Base-by-base conservation (phyloP, 2,329 filamentous ascomycete genomes). In the Ceratocystis cacaofunesta region DNA sequence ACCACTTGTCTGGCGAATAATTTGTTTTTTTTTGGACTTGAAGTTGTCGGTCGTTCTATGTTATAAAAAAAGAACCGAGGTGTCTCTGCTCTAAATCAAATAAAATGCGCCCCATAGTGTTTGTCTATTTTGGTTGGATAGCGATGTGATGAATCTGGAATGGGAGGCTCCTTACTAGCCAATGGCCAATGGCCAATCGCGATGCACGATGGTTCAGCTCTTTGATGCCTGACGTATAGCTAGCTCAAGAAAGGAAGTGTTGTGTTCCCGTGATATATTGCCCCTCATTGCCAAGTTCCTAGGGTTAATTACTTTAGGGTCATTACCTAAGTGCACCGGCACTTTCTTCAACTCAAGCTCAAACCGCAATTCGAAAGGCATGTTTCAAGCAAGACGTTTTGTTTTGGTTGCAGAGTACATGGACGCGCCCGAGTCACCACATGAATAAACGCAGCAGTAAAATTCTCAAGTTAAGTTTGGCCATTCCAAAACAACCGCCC, bases 121-220 rank as follows among this genome's bases (percentile, higher is more conserved):
- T 22, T 7, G 52, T 25, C 36, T 41, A 4, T 41, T 41, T 30
- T 55, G 50, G 50, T 32, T 57, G 52, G 25, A 15, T 57, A 30
- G 28, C 32, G 55, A 58, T 15, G 55, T 36, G 55, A 58, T 58
- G 55, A 58, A 30, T 58, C 15, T 58, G 55, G 55, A 58, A 28
- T 36, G 15, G 32, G 25, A 58, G 32, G 8, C 15, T 58, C 55
- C 55, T 36, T 25, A 52, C n/a, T 36, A 58, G 55, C 55, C 22
- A 30, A 57, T 57, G 22, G 25, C 50, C 46, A 30, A 62, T 52
- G 41, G 12, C 30, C 57, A 30, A 62, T 30, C 19, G 55, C 28
- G 17, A 36, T 36, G 30, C 55, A 25, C 0, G 8, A 2, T 19
- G 12, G 48, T 19, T 50, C 22, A 25, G 25, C 28, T 57, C 12